Conservation (phyloP, 2,329 filamentous ascomycete genomes). For the Scedosporium boydii region DNA sequence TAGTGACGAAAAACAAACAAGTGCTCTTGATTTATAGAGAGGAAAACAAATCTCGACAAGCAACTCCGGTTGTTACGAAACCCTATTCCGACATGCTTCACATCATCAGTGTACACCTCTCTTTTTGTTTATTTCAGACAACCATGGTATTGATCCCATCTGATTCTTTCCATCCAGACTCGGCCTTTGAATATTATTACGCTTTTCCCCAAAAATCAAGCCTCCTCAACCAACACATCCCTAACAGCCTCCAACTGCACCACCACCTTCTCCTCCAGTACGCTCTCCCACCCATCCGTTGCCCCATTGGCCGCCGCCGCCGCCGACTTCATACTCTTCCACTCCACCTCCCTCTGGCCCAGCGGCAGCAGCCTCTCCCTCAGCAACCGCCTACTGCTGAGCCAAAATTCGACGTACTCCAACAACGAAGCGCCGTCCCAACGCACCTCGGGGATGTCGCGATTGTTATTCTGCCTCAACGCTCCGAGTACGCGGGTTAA, state of each 20-base stretch:
- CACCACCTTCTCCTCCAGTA: slow-evolving; percentile 68
- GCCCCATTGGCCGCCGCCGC: slow-evolving; percentile 20
- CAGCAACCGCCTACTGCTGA: slow-evolving; percentile 59
- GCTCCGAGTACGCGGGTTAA: slow-evolving; percentile 63
- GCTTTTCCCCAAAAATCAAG: slow-evolving; percentile 20
- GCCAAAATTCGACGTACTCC: slow-evolving; percentile 77
- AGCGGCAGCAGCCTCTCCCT: slow-evolving; percentile 65
- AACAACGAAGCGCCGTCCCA: slow-evolving; percentile 66
- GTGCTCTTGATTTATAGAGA: background rate
- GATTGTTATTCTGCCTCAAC: slow-evolving; percentile 55
- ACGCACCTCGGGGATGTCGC: slow-evolving; percentile 61
- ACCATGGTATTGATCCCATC: background rate
- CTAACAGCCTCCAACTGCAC: slow-evolving; percentile 54
- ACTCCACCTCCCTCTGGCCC: slow-evolving; percentile 61
- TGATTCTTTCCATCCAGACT: background rate
- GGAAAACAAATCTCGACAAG: background rate
- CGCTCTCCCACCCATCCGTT: slow-evolving; percentile 40
- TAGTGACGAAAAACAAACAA: no score
- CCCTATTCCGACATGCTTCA: background rate
- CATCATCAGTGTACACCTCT: background rate
- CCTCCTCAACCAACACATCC: slow-evolving; percentile 43
- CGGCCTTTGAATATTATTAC: background rate
- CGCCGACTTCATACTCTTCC: slow-evolving; percentile 33
- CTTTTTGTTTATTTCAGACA: background rate
- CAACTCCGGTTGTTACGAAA: background rate